Percentiles rank a stretch among this genome's conserved stretches.
Evolutionary conservation across 2,329 filamentous ascomycete species (phyloP).

Genomic region (Aspergillus spinulosporus): DNA sequence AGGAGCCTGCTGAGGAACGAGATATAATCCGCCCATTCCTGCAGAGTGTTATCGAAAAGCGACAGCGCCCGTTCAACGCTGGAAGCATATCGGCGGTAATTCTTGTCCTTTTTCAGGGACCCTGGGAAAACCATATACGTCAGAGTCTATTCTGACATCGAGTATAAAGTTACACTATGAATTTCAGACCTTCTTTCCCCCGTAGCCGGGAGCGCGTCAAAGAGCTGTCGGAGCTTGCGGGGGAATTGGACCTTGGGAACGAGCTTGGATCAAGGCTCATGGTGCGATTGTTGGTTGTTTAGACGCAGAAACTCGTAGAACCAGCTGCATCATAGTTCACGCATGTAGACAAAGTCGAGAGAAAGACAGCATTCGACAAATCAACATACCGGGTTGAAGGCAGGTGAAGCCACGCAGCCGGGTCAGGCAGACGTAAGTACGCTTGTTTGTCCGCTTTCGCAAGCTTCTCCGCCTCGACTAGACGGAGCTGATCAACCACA

Average conservation of each 20-base stretch:
- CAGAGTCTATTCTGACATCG: background rate
- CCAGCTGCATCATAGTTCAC: constrained; percentile 39
- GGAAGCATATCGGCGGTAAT: constrained; percentile 83
- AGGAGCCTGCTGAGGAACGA: constrained; percentile 88
- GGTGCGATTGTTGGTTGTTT: constrained; percentile 34
- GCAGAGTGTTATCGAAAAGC: constrained; percentile 86
- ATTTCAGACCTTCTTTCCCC: constrained; percentile 68
- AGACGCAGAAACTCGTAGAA: constrained; percentile 21
- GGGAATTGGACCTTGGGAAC: constrained; percentile 58
- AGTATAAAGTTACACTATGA: background rate
- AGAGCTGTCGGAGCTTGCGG: constrained; percentile 83
- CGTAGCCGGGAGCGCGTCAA: constrained; percentile 74
- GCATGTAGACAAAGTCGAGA: constrained; percentile 25
- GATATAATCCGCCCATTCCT: constrained; percentile 99
- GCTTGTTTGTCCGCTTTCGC: constrained; percentile 5
- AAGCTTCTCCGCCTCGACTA: constrained; percentile 7
- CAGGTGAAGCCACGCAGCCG: constrained; percentile 19
- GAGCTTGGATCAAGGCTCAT: constrained; percentile 47
- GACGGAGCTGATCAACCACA: background rate
- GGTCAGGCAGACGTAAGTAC: constrained; percentile 9
- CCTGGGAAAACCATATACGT: constrained; percentile 25
- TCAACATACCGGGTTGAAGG: constrained; percentile 12
- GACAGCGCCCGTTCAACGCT: constrained; percentile 83
- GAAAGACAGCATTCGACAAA: constrained; percentile 12
- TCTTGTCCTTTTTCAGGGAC: constrained; percentile 58